These are phyloP conservation scores for Stylosanthes scabra DNA, from an alignment of 331 rosid genomes.

Conservation along the genomic window DNA sequence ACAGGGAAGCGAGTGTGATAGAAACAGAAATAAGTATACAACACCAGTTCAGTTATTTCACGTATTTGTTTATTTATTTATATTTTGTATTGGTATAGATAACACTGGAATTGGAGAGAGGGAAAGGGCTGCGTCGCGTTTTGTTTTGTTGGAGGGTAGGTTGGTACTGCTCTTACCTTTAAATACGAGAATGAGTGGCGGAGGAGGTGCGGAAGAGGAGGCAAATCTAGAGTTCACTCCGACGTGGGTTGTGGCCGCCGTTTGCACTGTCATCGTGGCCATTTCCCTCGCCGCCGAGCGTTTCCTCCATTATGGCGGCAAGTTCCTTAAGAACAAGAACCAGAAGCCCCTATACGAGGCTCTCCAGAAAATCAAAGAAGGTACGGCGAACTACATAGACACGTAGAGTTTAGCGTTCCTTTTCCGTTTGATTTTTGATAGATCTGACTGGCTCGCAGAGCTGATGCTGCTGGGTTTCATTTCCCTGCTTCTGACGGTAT, in stretches of 20 bases:
- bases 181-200: slow-evolving; percentile 43
- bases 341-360: slow-evolving; percentile 75
- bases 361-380: slow-evolving; percentile 78
- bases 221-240: slow-evolving; percentile 69
- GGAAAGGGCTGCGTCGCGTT: too few relatives aligned
- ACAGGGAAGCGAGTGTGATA: too few relatives aligned
- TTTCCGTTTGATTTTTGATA: neutral
- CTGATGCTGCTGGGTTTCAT: slow-evolving; percentile 75
- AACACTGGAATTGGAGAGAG: too few relatives aligned
- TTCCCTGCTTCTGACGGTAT: slow-evolving; percentile 67
- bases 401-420: too few relatives aligned
- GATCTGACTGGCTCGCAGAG: slow-evolving; percentile 41
- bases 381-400: slow-evolving; percentile 1
- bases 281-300: slow-evolving; percentile 64
- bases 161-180: too few relatives aligned
- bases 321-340: slow-evolving; percentile 48
- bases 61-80: too few relatives aligned
- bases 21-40: too few relatives aligned
- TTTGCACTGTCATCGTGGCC: slow-evolving; percentile 73
- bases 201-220: slow-evolving; percentile 48
- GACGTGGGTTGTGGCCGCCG: slow-evolving; percentile 80
- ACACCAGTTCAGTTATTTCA: too few relatives aligned
- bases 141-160: too few relatives aligned
- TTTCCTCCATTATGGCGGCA: slow-evolving; percentile 57
- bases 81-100: too few relatives aligned